Evolutionary conservation across 2,329 filamentous ascomycete species (phyloP).

Genomic region (Epichloe uncinata): DNA sequence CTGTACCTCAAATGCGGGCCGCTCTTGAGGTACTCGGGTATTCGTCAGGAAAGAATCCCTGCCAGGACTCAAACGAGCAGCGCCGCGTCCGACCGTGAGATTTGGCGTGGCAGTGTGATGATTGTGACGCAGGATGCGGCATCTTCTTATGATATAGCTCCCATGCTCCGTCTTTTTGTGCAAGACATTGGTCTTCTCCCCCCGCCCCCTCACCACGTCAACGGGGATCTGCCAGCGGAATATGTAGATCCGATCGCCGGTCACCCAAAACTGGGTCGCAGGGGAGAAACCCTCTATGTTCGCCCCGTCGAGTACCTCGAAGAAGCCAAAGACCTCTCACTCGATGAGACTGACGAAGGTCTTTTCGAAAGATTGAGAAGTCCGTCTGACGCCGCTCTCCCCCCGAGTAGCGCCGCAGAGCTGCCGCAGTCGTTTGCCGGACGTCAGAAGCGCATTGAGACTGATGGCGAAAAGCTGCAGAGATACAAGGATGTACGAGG

Average conservation of each 20-base stretch:
- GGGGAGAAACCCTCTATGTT: constrained; percentile 77
- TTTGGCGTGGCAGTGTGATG: constrained; percentile 91
- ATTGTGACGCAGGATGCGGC: constrained; percentile 80
- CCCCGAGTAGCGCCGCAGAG: constrained; percentile 29
- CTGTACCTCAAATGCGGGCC: constrained; percentile 85
- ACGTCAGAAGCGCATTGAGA: constrained; percentile 35
- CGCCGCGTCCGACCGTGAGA: constrained; percentile 45
- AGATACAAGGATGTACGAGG: constrained; percentile 76
- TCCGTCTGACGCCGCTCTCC: constrained; percentile 28
- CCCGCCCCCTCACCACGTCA: constrained; percentile 61
- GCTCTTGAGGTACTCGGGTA: constrained; percentile 76
- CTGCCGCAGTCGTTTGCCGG: constrained; percentile 39
- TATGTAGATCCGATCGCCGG: constrained; percentile 85
- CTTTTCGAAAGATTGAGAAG: constrained; percentile 60
- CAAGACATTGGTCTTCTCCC: constrained; percentile 73
- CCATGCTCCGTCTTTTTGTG: constrained; percentile 70
- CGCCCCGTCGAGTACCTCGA: constrained; percentile 78
- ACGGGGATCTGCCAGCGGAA: constrained; percentile 57
- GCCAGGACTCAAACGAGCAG: constrained; percentile 14
- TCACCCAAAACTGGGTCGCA: constrained; percentile 70
- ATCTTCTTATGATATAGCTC: constrained; percentile 69
- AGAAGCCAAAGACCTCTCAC: constrained; percentile 65
- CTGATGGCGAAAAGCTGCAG: constrained; percentile 69
- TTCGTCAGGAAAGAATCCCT: constrained; percentile 48
- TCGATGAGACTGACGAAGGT: constrained; percentile 65